phyloP scores from a whole-genome alignment of 495 filamentous ascomycete species.

The Penicillium paradoxum region DNA sequence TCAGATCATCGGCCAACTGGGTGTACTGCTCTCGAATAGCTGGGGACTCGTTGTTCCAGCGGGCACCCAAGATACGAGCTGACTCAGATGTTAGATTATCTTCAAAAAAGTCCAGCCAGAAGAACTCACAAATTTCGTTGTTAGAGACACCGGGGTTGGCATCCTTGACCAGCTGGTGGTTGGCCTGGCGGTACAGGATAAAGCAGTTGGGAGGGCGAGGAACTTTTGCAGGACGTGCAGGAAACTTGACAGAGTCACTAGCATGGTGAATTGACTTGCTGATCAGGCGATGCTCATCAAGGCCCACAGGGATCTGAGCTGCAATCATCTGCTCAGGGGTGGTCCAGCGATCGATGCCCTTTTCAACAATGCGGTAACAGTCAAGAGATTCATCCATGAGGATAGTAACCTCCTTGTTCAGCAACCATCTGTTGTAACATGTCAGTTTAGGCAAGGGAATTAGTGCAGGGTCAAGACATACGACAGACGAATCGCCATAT shows the following conservation, averaged over 20 bases:
- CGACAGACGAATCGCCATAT: neutral
- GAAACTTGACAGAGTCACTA: neutral
- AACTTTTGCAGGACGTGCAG: constrained; percentile 23
- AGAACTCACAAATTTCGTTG: constrained; percentile 45
- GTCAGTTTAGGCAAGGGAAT: neutral
- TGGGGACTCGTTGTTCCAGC: constrained; percentile 38
- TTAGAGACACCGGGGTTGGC: constrained; percentile 37
- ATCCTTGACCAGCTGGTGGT: constrained; percentile 32
- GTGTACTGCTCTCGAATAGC: constrained; percentile 32
- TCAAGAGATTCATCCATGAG: neutral
- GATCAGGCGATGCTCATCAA: neutral
- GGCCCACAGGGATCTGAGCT: neutral
- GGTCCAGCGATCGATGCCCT: neutral
- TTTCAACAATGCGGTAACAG: neutral
- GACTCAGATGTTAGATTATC: constrained; percentile 17
- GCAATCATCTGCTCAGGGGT: neutral
- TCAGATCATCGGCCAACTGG: constrained; percentile 31
- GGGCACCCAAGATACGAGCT: constrained; percentile 41
- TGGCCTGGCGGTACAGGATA: constrained; percentile 42
- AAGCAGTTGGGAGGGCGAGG: constrained; percentile 43
- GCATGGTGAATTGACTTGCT: neutral
- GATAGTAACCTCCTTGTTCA: neutral
- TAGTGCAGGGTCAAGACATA: neutral
- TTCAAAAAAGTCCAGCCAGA: neutral
- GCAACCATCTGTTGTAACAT: neutral